phyloP scores from a whole-genome alignment of 2,329 filamentous ascomycete genomes.

The Lachnellula suecica region DNA sequence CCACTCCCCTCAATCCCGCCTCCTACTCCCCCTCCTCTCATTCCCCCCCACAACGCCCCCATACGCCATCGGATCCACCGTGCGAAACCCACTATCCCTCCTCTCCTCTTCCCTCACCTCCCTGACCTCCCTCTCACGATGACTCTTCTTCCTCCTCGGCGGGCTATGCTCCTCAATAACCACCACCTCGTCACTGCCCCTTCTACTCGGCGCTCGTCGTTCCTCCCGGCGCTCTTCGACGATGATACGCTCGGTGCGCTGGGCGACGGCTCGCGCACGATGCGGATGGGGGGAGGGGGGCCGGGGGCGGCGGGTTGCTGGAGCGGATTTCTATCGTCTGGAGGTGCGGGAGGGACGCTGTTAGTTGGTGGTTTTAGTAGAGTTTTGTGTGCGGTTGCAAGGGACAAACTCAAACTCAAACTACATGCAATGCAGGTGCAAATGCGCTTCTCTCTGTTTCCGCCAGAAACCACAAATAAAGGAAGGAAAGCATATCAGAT shows the following conservation, averaged over 20 bases:
- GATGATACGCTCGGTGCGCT: slow-evolving; percentile 28
- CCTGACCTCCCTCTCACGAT: slow-evolving; percentile 18
- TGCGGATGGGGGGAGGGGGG: slow-evolving; percentile 15
- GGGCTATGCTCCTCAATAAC: slow-evolving; percentile 36
- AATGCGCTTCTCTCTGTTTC: no score
- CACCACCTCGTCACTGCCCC: slow-evolving; percentile 33
- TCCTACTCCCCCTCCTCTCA: slow-evolving; percentile 19
- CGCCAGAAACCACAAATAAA: not conserved
- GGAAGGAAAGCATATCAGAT: not conserved
- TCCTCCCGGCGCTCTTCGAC: slow-evolving; percentile 29
- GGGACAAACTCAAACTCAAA: not conserved
- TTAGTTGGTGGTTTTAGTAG: slow-evolving; percentile 2
- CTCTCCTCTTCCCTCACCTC: no score
- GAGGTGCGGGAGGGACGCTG: slow-evolving; percentile 2
- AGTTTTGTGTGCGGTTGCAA: not conserved
- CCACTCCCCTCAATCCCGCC: slow-evolving; percentile 3
- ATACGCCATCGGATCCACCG: slow-evolving; percentile 31
- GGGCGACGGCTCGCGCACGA: slow-evolving; percentile 24
- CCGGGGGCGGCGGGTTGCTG: not conserved
- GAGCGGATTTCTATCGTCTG: slow-evolving; percentile 29
- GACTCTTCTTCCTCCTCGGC: slow-evolving; percentile 30
- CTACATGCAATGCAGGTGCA: no score
- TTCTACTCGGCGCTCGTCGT: slow-evolving; percentile 13
- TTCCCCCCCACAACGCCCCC: slow-evolving; percentile 29
- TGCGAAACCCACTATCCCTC: slow-evolving; percentile 31